Percentiles rank a stretch among this genome's conserved stretches.
These are phyloP conservation scores for Cutaneotrichosporon dermatis DNA, from an alignment of 1,284 basidiomycete species.

Conservation along the genomic window DNA sequence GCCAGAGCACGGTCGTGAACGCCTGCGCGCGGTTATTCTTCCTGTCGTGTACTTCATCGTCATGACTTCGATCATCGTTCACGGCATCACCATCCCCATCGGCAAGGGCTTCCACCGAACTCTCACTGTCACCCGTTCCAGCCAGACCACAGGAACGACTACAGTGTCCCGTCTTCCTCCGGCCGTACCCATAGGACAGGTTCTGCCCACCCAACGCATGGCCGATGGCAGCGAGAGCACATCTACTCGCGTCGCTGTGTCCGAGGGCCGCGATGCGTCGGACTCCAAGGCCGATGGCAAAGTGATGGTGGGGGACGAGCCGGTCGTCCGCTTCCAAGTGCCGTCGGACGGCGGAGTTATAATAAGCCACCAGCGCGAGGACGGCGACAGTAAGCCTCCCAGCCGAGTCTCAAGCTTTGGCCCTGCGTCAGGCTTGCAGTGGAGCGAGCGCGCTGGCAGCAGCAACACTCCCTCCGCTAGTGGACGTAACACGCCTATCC, in stretches of 20 bases:
- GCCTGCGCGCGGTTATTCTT: slow-evolving; percentile 46
- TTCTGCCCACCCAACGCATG: background rate
- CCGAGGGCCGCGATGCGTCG: background rate
- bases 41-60: slow-evolving; percentile 55
- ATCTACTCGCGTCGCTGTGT: no score
- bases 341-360: no score
- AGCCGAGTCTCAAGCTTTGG: background rate
- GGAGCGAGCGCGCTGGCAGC: background rate
- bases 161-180: slow-evolving; percentile 16
- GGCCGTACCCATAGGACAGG: slow-evolving; percentile 1
- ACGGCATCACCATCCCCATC: slow-evolving; percentile 49
- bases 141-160: background rate
- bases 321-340: no score
- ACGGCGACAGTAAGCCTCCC: background rate
- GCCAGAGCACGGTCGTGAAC: slow-evolving; percentile 46
- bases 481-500: background rate
- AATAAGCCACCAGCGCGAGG: no score
- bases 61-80: slow-evolving; percentile 52
- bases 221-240: background rate
- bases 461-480: background rate
- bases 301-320: background rate
- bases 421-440: background rate
- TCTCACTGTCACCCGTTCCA: slow-evolving; percentile 11
- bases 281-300: background rate
- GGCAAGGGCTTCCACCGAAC: slow-evolving; percentile 27